Evolutionary conservation across 768 basidiomycete genomes (phyloP).

Genomic region (Candolleomyces efflorescens): DNA sequence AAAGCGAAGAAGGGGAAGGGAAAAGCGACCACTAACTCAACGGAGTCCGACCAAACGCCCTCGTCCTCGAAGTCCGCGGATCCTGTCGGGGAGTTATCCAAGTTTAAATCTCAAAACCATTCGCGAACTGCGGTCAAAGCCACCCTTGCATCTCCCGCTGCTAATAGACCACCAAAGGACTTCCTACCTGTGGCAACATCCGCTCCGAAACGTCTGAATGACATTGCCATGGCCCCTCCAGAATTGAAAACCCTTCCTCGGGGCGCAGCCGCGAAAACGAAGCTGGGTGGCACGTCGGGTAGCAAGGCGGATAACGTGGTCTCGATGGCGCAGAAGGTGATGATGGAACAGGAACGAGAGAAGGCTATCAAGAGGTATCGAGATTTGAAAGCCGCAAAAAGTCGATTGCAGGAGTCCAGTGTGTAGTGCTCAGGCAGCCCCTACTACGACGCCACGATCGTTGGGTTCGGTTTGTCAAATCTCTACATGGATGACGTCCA

Average conservation of each 20-base stretch:
- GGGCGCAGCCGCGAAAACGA: conserved; percentile 23
- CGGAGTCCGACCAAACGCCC: background rate
- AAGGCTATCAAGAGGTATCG: conserved; percentile 64
- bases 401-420: conserved; percentile 9
- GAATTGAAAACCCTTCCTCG: conserved; percentile 54
- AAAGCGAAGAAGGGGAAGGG: conserved; percentile 13
- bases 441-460: background rate
- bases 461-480: background rate
- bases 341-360: conserved; percentile 76
- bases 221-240: conserved; percentile 67
- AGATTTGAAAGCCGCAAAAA: conserved; percentile 55
- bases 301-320: conserved; percentile 44
- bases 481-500: background rate
- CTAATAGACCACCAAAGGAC: conserved; percentile 34
- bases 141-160: background rate
- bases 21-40: background rate
- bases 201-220: conserved; percentile 63
- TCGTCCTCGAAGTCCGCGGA: conserved; percentile 1
- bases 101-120: conserved; percentile 12
- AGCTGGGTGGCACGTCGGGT: conserved; percentile 7
- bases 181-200: conserved; percentile 49
- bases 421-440: conserved; percentile 5
- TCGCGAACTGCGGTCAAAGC: conserved; percentile 12
- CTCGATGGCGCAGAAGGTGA: conserved; percentile 69
- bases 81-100: conserved; percentile 9